Evolutionary conservation across 2,329 filamentous ascomycete species (phyloP).

Genomic region (Rhinocladiella similis): DNA sequence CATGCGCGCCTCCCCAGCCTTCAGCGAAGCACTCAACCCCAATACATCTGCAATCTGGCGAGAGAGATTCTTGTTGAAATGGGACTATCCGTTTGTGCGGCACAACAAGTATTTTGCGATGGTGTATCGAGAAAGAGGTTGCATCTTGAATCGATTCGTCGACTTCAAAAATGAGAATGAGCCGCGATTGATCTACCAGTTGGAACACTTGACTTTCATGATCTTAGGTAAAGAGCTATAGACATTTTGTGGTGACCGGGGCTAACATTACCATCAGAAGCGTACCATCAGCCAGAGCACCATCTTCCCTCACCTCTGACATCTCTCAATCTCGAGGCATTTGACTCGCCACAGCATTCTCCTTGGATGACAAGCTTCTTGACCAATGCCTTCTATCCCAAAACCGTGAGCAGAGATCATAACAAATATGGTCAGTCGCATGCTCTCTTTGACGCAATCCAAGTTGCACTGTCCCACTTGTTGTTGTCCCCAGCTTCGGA

Average conservation of each 20-base stretch:
- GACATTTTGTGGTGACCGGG: not conserved
- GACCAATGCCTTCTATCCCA: constrained; percentile 19
- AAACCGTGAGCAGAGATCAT: not conserved
- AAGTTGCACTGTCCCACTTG: constrained; percentile 36
- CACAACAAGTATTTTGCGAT: constrained; percentile 30
- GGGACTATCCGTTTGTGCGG: constrained; percentile 34
- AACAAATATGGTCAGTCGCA: constrained; percentile 20
- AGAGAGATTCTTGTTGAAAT: constrained; percentile 34
- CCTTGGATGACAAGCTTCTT: constrained; percentile 26
- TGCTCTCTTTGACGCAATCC: constrained; percentile 29
- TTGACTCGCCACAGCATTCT: constrained; percentile 20
- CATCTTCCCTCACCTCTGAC: constrained; percentile 14
- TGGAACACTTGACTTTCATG: constrained; percentile 32
- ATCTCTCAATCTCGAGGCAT: constrained; percentile 26
- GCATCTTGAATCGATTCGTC: constrained; percentile 35
- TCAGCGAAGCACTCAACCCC: constrained; percentile 31
- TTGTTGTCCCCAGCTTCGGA: constrained; percentile 26
- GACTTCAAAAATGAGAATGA: constrained; percentile 32
- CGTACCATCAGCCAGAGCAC: constrained; percentile 14
- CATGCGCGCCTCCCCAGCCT: constrained; percentile 30
- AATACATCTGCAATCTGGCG: constrained; percentile 37
- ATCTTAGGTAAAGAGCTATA: constrained; percentile 25
- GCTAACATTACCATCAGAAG: constrained; percentile 12
- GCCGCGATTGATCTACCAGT: constrained; percentile 32
- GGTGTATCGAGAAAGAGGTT: constrained; percentile 39